Conservation (phyloP, 352 stramenopile species). For the Pythium vanterpoolii region DNA sequence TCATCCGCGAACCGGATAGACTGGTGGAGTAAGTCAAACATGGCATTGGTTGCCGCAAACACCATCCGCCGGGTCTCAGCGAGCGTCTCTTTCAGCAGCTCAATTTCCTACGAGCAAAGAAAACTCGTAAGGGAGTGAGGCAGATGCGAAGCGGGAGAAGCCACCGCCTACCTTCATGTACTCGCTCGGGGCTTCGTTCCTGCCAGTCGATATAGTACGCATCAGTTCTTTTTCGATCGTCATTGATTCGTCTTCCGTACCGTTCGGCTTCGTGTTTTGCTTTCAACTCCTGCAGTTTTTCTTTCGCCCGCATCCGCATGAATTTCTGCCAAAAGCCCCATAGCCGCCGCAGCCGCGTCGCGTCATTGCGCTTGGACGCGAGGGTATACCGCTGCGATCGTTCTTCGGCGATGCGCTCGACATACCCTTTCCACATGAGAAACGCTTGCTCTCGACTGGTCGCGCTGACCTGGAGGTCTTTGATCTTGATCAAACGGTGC, state of each 20-base stretch:
- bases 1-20: constrained; percentile 53
- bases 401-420: constrained; percentile 51
- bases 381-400: constrained; percentile 56
- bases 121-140: not conserved
- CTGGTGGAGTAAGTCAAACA: constrained; percentile 57
- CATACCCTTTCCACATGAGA: constrained; percentile 53
- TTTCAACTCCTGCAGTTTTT: constrained; percentile 53
- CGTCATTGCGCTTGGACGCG: constrained; percentile 51
- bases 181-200: constrained; percentile 21
- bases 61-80: constrained; percentile 54
- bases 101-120: constrained; percentile 35
- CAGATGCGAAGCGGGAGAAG: not conserved
- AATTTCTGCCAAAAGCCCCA: constrained; percentile 53
- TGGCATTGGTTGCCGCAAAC: constrained; percentile 54
- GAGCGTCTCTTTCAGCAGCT: constrained; percentile 51
- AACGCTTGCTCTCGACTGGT: constrained; percentile 50
- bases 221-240: not conserved
- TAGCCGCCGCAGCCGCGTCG: constrained; percentile 36
- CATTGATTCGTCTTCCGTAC: not conserved
- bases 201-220: not conserved
- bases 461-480: constrained; percentile 49
- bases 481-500: constrained; percentile 60
- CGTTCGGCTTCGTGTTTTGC: constrained; percentile 43
- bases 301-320: constrained; percentile 45
- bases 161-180: constrained; percentile 18